A percentile compares a stretch with the other conserved stretches of the same genome.
Evolutionary conservation across 371 early-diverging fungal genomes (phyloP).

Genomic region (Mucor racemosus): DNA sequence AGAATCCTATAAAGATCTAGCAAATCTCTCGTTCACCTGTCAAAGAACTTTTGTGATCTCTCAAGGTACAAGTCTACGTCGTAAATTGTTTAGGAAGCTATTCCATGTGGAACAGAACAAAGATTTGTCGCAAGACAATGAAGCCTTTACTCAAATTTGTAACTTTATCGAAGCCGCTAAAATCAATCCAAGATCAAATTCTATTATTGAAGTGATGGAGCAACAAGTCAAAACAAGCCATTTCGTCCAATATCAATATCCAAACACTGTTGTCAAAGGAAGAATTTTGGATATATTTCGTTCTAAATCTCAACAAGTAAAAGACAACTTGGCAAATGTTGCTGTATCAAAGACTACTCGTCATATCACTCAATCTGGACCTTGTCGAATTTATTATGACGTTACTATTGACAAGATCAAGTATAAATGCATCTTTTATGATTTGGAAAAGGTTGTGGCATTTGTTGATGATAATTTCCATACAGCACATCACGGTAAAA

Average conservation of each 20-base stretch:
- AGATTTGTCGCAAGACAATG: not conserved
- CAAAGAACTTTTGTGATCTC: not conserved
- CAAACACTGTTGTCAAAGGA: not conserved
- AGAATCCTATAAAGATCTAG: not conserved
- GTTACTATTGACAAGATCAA: not conserved
- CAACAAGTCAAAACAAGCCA: not conserved
- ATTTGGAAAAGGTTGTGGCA: not conserved
- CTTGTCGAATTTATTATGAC: slow-evolving; percentile 3
- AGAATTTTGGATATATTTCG: not conserved
- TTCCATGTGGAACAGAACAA: not conserved
- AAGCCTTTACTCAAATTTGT: not conserved
- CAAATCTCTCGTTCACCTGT: not conserved
- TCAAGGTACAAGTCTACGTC: not conserved
- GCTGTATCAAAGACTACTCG: not conserved
- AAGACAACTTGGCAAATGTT: not conserved
- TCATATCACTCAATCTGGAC: not conserved
- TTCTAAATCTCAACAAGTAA: not conserved
- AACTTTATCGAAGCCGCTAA: not conserved
- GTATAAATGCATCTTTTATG: slow-evolving; percentile 3
- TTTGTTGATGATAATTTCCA: not conserved
- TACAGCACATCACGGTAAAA: not conserved
- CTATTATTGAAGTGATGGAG: not conserved
- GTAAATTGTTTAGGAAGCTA: not conserved
- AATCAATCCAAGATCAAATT: not conserved
- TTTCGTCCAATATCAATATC: not conserved